Base-by-base conservation (phyloP, 1,139 yeast species). In the Magnusiomyces paraingens region DNA sequence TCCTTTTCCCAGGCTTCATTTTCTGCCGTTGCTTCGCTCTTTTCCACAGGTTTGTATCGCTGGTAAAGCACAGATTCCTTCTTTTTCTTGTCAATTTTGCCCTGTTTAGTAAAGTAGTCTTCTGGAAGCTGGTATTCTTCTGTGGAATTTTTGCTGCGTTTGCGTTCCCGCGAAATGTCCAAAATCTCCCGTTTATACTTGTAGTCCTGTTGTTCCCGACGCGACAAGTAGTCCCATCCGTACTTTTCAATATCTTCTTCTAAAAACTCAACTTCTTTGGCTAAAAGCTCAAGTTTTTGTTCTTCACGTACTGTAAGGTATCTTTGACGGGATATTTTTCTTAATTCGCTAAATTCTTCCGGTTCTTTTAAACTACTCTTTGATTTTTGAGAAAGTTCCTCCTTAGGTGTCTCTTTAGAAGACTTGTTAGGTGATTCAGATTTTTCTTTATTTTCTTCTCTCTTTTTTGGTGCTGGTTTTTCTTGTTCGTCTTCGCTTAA, bases 1-100 rank as follows among this genome's bases (percentile, higher is more conserved):
- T 81, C 82, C 1, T 68, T 62, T 62, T 84, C 93, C 94, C 94
- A 86, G 56, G 15, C 63, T 47, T 67, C 49, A 62, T 58, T 21
- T 21, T 47, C 50, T 20, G 35, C 38, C 65, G 59, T 43, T 63
- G 60, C n/a, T 70, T 62, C 43, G 3, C 40, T 44, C 21, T 47
- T 39, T 20, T 47, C 50, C 10, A 59, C 60, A 18, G 66, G 68
- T 15, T 58, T 57, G 53, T 71, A 71, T 4, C 75, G 62, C 36
- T 62, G 63, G 44, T 66, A 64, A 26, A 76, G 64, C 17, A 71
- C 75, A 1, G 70, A 69, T 62, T 74, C 71, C 63, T 82, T 84
- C 50, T 80, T 71, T 63, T 75, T 77, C 38, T 73, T 71, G 58
- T 82, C 86, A 14, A 80, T 70, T 50, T 73, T 75, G 11, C 85